phyloP scores from a whole-genome alignment of 2,329 filamentous ascomycete genomes.

The Pestalotiopsis sp. region DNA sequence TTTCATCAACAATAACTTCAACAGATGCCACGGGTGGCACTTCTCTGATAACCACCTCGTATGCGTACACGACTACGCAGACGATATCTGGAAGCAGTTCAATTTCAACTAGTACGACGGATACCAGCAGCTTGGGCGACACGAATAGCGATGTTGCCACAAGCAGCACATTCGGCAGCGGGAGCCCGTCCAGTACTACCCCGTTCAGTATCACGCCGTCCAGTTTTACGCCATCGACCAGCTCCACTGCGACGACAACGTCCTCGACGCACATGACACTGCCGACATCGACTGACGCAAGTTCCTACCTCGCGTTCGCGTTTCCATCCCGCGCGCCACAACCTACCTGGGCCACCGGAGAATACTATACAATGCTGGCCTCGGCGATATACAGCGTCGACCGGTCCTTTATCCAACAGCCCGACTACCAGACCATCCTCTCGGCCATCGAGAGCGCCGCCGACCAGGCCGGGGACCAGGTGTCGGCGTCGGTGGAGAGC shows the following conservation, averaged over 20 bases:
- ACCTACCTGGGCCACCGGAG: constrained; percentile 21
- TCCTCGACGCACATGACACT: background rate
- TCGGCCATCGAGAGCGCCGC: constrained; percentile 18
- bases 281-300: constrained; percentile 10
- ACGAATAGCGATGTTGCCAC: background rate
- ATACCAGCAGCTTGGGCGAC: background rate
- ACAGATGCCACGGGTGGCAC: background rate
- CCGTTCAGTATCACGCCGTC: background rate
- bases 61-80: background rate
- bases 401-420: constrained; percentile 17
- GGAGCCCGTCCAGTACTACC: background rate
- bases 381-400: constrained; percentile 19
- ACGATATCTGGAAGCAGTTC: background rate
- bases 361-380: constrained; percentile 18
- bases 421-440: constrained; percentile 19
- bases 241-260: constrained; percentile 19
- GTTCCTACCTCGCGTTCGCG: constrained; percentile 10
- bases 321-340: constrained; percentile 10
- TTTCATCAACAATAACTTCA: background rate
- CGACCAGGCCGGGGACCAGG: constrained; percentile 13
- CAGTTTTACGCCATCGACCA: constrained; percentile 11
- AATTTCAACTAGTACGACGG: background rate
- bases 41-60: background rate
- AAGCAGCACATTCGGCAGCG: background rate
- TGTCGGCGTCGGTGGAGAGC: constrained; percentile 13